Evolutionary conservation across 192 early-diverging fungal species (phyloP), one percentile per base, ranked within the genome.

Genomic region (Dimargaris verticillata): DNA sequence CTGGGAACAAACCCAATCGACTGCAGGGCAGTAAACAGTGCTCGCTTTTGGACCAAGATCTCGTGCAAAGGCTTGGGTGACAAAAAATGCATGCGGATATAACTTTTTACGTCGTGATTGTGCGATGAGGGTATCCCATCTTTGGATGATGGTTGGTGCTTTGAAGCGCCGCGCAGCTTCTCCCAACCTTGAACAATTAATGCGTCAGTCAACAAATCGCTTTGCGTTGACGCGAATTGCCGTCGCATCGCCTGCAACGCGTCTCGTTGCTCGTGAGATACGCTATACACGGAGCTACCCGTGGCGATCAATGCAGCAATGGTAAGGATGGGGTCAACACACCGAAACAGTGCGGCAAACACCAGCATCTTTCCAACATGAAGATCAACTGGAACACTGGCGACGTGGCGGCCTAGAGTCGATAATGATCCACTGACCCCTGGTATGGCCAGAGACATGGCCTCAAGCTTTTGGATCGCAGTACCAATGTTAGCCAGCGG

Each of bases 291-390:
- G 0, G 75, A 77, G 42, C 73, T 73, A 54, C 78, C 72, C 48
- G 79, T 61, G 59, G 82, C 69, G 76, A 87, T 83, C 61, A 78
- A 76, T 28, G 80, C 78, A 3, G 77, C 84, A 22, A 93, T 68
- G 1, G 81, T 79, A 22, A 93, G 53, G 3, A 84, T 74, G 0
- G 84, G 83, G 38, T 92, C 88, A 2, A 88, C 55, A 15, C 81
- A 84, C 41, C 83, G 73, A 63, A 89, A 83, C 15, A 85, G 71
- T 0, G 87, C 79, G 9, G 82, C 89, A 54, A 83, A 77, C 22
- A 93, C 64, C 12, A 89, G 64, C 73, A 86, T 85, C 64, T 89
- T 89, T 71, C 86, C 86, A 25, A 94, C 67, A 17, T 85, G 72
- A 42, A 88, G 60, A 67, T 94, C 89, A 15, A 80, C 77, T 5